A percentile compares a stretch with the other conserved stretches of the same genome.
These are phyloP conservation scores for Phytopythium sindhum DNA, from an alignment of 352 stramenopile genomes.

Conservation along the genomic window DNA sequence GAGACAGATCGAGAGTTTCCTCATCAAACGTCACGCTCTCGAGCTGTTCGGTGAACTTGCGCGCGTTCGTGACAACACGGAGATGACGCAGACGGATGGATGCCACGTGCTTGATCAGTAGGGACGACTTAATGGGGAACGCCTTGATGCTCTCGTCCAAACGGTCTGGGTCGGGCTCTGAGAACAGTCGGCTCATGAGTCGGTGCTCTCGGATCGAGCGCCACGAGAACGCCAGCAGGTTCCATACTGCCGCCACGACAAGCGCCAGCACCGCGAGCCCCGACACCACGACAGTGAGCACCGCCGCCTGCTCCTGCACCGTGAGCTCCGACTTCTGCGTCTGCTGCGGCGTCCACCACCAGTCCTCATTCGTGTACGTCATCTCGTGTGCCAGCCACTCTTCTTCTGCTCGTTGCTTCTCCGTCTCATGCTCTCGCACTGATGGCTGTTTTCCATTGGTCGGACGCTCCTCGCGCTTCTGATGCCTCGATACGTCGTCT, in stretches of 20 bases:
- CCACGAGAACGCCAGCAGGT: slow-evolving; percentile 42
- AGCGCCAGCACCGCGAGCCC: slow-evolving; percentile 38
- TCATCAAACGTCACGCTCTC: slow-evolving; percentile 39
- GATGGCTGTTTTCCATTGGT: neutral
- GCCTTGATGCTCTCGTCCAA: slow-evolving; percentile 31
- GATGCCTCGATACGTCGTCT: neutral
- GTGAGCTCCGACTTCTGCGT: slow-evolving; percentile 45
- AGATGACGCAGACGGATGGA: slow-evolving; percentile 43
- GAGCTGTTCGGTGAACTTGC: slow-evolving; percentile 30
- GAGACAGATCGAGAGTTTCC: slow-evolving; percentile 30
- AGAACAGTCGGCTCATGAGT: slow-evolving; percentile 39
- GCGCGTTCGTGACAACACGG: slow-evolving; percentile 32
- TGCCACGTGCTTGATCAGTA: slow-evolving; percentile 48
- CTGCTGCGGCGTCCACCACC: slow-evolving; percentile 34
- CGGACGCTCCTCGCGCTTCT: neutral
- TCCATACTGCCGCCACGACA: slow-evolving; percentile 25
- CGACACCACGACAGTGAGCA: slow-evolving; percentile 52
- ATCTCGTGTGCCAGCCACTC: slow-evolving; percentile 1
- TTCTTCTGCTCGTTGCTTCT: neutral
- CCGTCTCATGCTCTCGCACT: neutral
- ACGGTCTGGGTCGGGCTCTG: slow-evolving; percentile 14
- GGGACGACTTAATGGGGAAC: slow-evolving; percentile 30
- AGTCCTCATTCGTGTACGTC: slow-evolving; percentile 12
- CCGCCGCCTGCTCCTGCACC: slow-evolving; percentile 51
- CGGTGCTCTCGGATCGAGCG: slow-evolving; percentile 37